Percentiles rank a stretch among this genome's conserved stretches.
Conservation (phyloP, 2,329 filamentous ascomycete genomes). For the Fusarium secorum region DNA sequence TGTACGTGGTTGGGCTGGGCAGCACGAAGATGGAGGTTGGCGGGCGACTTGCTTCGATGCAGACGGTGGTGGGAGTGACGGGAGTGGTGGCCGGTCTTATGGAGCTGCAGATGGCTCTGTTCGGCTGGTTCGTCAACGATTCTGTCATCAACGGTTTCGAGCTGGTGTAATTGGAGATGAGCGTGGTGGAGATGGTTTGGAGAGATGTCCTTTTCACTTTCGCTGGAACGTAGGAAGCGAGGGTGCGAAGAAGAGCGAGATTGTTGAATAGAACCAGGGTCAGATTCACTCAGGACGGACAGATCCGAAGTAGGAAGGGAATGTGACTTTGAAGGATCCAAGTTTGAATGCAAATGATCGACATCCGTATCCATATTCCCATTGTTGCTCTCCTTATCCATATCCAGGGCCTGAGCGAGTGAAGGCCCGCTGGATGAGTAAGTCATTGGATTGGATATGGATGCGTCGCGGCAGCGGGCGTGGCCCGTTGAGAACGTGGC, state of each 20-base stretch:
- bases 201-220: constrained; percentile 4
- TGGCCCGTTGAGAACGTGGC: constrained; percentile 39
- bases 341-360: constrained; percentile 36
- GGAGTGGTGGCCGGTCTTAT: constrained; percentile 39
- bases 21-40: constrained; percentile 31
- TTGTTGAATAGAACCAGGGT: constrained; percentile 28
- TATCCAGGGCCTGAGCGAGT: constrained; percentile 48
- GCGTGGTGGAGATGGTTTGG: constrained; percentile 23
- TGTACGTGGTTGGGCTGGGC: constrained; percentile 30
- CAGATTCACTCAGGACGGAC: constrained; percentile 28
- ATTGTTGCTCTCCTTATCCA: constrained; percentile 24
- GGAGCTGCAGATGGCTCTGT: constrained; percentile 17
- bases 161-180: constrained; percentile 30
- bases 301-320: constrained; percentile 31
- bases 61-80: constrained; percentile 35
- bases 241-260: constrained; percentile 24
- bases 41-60: constrained; percentile 21
- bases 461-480: constrained; percentile 41
- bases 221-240: constrained; percentile 30
- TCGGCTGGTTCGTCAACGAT: constrained; percentile 19
- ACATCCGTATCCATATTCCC: constrained; percentile 32
- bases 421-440: constrained; percentile 48
- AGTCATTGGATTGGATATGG: constrained; percentile 43
- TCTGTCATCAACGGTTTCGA: constrained; percentile 19
- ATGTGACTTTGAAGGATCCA: constrained; percentile 29